Conservation (phyloP, 768 basidiomycete genomes). For the Hydnomerulius pinastri region DNA sequence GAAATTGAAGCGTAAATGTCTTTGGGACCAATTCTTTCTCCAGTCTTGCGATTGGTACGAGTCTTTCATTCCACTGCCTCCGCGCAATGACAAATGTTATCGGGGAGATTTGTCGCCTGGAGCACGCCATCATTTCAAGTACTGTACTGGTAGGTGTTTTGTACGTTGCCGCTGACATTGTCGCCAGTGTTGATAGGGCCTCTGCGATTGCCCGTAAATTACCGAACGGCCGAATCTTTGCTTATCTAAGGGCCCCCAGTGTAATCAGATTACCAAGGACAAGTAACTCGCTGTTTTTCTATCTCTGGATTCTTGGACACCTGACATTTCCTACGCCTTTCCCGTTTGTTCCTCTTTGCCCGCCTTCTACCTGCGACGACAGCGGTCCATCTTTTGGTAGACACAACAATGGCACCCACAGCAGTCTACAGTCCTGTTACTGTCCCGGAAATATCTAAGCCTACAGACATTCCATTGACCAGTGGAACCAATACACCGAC, state of each 20-base stretch:
- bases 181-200: too few species aligned
- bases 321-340: background rate
- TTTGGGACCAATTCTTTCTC: too few species aligned
- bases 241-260: constrained; percentile 17
- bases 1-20: too few species aligned
- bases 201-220: too few species aligned
- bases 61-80: too few species aligned
- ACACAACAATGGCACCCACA: constrained; percentile 58
- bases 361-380: background rate
- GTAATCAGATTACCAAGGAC: constrained; percentile 22
- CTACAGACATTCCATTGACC: constrained; percentile 26
- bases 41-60: too few species aligned
- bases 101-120: too few species aligned
- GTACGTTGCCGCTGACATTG: too few species aligned
- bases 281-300: background rate
- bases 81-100: too few species aligned
- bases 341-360: background rate
- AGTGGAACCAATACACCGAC: constrained; percentile 16
- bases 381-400: background rate
- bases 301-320: background rate
- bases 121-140: constrained; percentile 1
- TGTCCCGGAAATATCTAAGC: constrained; percentile 12
- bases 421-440: constrained; percentile 43
- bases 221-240: constrained; percentile 5
- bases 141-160: too few species aligned